These are phyloP conservation scores for Terana coerulea DNA, from an alignment of 768 basidiomycete species.

Conservation along the genomic window DNA sequence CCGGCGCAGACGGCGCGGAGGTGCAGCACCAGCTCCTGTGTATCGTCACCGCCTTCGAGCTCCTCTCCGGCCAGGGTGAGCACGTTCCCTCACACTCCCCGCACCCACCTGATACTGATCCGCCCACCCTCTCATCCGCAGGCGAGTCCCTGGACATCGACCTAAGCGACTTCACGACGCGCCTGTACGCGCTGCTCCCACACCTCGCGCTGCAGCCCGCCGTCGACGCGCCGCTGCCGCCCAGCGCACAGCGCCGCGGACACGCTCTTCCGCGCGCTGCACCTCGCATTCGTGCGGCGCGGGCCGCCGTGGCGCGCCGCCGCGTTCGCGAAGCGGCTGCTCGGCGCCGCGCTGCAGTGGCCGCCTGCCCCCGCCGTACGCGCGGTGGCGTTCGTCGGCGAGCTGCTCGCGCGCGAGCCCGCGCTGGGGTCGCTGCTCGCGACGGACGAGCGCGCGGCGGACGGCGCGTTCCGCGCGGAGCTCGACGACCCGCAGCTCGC, in stretches of 20 bases:
- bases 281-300: conserved; percentile 77
- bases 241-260: conserved; percentile 37
- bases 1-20: conserved; percentile 21
- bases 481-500: conserved; percentile 86
- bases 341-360: conserved; percentile 79
- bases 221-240: conserved; percentile 50
- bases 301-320: conserved; percentile 74
- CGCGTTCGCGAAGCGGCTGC: conserved; percentile 91
- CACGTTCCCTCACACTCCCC: conserved; percentile 8
- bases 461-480: conserved; percentile 83
- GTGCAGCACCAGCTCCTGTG: conserved; percentile 69
- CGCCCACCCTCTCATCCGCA: conserved; percentile 26
- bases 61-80: conserved; percentile 91
- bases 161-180: conserved; percentile 81
- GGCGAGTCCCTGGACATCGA: conserved; percentile 98
- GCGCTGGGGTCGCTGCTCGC: conserved; percentile 81
- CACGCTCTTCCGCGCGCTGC: conserved; percentile 83
- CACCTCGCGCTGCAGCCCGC: conserved; percentile 65
- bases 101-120: conserved; percentile 1
- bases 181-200: conserved; percentile 79
- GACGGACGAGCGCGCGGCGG: conserved; percentile 79
- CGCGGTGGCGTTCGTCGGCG: conserved; percentile 68
- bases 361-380: conserved; percentile 61
- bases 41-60: conserved; percentile 95
- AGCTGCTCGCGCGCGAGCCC: conserved; percentile 70